Evolutionary conservation across 2,329 filamentous ascomycete genomes (phyloP).

Genomic region (Sclerotinia nivalis): DNA sequence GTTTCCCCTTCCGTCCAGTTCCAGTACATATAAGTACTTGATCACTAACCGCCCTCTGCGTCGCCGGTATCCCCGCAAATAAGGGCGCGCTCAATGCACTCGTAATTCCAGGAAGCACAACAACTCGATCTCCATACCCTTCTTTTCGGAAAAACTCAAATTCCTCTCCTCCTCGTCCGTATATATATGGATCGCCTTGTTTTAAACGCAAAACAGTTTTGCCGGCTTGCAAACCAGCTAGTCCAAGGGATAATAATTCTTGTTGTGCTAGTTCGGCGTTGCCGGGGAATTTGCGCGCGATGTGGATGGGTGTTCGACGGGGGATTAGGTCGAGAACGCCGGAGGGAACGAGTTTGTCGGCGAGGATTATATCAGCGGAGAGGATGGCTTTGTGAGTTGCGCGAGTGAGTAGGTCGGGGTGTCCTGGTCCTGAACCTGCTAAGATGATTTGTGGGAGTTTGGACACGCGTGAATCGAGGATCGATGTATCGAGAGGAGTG

Average conservation of each 20-base stretch:
- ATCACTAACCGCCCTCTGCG: slow-evolving; percentile 86
- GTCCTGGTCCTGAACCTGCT: slow-evolving; percentile 88
- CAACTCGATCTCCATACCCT: slow-evolving; percentile 63
- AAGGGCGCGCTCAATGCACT: slow-evolving; percentile 83
- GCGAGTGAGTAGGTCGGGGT: slow-evolving; percentile 86
- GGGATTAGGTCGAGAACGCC: slow-evolving; percentile 87
- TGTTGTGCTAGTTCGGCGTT: slow-evolving; percentile 93
- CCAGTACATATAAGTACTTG: slow-evolving; percentile 96
- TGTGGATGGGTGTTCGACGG: slow-evolving; percentile 82
- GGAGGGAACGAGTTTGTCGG: slow-evolving; percentile 82
- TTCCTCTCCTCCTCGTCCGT: slow-evolving; percentile 92
- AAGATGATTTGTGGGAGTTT: slow-evolving; percentile 74
- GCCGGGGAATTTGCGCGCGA: slow-evolving; percentile 95
- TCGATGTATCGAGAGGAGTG: slow-evolving; percentile 37
- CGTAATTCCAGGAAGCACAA: slow-evolving; percentile 87
- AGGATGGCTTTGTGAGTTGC: slow-evolving; percentile 77
- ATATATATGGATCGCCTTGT: slow-evolving; percentile 95
- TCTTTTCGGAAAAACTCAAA: slow-evolving; percentile 76
- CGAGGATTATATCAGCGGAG: slow-evolving; percentile 74
- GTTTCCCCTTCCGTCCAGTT: slow-evolving; percentile 84
- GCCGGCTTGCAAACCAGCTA: slow-evolving; percentile 67
- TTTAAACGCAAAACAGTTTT: slow-evolving; percentile 86
- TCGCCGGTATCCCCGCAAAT: slow-evolving; percentile 84
- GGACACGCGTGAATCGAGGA: slow-evolving; percentile 35
- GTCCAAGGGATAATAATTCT: slow-evolving; percentile 78